Conservation (phyloP, 2,329 filamentous ascomycete genomes). For the Incumbomyces delicatus region DNA sequence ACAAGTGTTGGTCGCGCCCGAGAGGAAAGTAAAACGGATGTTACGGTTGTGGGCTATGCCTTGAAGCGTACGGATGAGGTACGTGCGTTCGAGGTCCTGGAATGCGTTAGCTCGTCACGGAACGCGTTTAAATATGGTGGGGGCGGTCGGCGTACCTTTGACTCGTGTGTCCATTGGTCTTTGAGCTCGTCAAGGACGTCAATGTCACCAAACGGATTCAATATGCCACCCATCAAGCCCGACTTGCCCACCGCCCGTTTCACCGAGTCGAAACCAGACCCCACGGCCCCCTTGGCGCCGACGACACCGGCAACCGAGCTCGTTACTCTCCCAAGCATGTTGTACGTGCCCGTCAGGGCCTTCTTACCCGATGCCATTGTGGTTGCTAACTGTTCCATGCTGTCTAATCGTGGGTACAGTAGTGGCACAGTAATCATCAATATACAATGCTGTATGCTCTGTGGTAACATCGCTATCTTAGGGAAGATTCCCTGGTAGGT, state of each 20-base stretch:
- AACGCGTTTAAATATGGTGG: too few species aligned
- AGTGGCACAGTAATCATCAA: constrained; percentile 92
- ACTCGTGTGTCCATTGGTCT: constrained; percentile 97
- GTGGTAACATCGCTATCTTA: constrained; percentile 81
- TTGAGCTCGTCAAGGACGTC: constrained; percentile 88
- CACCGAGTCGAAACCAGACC: constrained; percentile 83
- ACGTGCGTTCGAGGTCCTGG: constrained; percentile 92
- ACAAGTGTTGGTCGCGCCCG: constrained; percentile 77
- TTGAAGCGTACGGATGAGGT: constrained; percentile 89
- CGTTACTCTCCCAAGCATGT: constrained; percentile 88
- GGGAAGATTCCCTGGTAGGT: constrained; percentile 97
- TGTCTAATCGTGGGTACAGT: constrained; percentile 82
- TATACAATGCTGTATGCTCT: constrained; percentile 90
- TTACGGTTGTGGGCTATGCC: constrained; percentile 92
- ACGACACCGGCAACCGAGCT: constrained; percentile 92
- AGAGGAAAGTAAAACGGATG: constrained; percentile 92
- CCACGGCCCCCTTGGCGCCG: constrained; percentile 85
- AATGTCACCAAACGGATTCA: constrained; percentile 93
- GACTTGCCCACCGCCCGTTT: constrained; percentile 95
- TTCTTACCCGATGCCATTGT: constrained; percentile 94
- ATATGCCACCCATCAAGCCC: constrained; percentile 86
- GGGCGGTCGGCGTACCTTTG: constrained; percentile 57
- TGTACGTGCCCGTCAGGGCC: constrained; percentile 91
- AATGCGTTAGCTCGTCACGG: too few species aligned
- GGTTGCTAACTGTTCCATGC: constrained; percentile 80